Evolutionary conservation across 768 basidiomycete species (phyloP), one percentile per base, ranked within the genome.

Genomic region (Vararia minispora): DNA sequence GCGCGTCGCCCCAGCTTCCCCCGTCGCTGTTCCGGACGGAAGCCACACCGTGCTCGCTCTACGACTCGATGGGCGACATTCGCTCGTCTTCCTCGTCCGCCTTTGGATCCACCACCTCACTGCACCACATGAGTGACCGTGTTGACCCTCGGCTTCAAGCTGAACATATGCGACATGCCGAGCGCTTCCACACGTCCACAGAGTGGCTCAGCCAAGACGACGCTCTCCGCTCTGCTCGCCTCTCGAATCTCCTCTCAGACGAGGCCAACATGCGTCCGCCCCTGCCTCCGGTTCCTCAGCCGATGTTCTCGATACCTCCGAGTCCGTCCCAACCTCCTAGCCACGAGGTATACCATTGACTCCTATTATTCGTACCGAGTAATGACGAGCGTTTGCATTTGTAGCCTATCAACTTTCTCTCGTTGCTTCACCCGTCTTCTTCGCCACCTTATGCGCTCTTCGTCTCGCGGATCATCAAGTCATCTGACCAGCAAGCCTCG

Each of bases 381-480:
- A 28, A 27, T 35, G 17, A 16, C 27, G 9, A 11, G 40, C 31
- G 23, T 33, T 13, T 22, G n/a, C 6, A 10, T 29, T 37, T 18
- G 26, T 45, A 90, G 85, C 85, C 87, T 12, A 87, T 90, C 64
- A 90, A 90, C 58, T 90, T 89, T 56, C 68, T 89, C 37, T 83
- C 83, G 11, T 65, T 89, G 35, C 68, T 90, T 35, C 85, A 88
- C 50, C 87, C 87, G 1, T 84, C 85, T 0, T 84, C 86, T 1
- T 76, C 79, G 21, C 87, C 87, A 11, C 85, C 85, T 2, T 90
- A 90, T 52, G 72, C 74, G 37, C 64, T 83, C 39, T 87, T 90
- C 49, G 85, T 89, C 10, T 64, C 75, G 13, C 79, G 87, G 18
- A 89, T 90, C 48, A 84, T 88, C 66, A 88, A 84, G 60, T 81